Evolutionary conservation across 2,329 filamentous ascomycete species (phyloP).

Genomic region (Fusarium citri): DNA sequence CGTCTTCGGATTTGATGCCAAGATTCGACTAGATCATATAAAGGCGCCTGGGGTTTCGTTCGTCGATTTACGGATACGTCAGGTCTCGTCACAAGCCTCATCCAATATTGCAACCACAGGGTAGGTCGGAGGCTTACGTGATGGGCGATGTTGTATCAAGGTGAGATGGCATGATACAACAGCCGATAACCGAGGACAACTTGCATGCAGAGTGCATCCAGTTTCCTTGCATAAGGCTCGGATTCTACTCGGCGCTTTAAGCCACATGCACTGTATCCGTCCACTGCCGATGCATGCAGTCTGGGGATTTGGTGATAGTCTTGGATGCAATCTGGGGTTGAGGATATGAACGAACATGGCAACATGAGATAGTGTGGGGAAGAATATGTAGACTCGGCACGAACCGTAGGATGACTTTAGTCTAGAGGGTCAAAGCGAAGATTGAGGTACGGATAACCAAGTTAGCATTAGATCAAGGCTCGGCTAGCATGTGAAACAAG

Average conservation of each 20-base stretch:
- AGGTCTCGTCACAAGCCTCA: not conserved
- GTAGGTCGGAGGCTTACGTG: conserved; percentile 2
- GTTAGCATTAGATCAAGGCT: not conserved
- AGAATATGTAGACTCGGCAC: not conserved
- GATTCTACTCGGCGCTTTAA: conserved; percentile 30
- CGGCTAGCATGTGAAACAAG: conserved; percentile 24
- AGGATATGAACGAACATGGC: not conserved
- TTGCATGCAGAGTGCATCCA: not conserved
- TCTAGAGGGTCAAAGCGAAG: not conserved
- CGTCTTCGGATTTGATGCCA: conserved; percentile 33
- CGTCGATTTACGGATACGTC: not conserved
- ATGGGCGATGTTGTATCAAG: not conserved
- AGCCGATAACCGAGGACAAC: conserved; percentile 19
- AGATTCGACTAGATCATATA: conserved; percentile 27
- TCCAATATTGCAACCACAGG: conserved; percentile 14
- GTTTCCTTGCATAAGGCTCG: conserved; percentile 2
- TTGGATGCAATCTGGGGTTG: conserved; percentile 8
- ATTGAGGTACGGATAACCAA: not conserved
- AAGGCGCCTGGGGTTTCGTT: conserved; percentile 23
- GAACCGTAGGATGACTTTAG: conserved; percentile 4
- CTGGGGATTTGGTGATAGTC: conserved; percentile 2
- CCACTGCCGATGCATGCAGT: conserved; percentile 21
- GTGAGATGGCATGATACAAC: conserved; percentile 10
- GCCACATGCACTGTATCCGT: conserved; percentile 29
- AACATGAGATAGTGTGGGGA: conserved; percentile 18